phyloP scores from a whole-genome alignment of 306 rosid genomes.

The Sesbania bispinosa region DNA sequence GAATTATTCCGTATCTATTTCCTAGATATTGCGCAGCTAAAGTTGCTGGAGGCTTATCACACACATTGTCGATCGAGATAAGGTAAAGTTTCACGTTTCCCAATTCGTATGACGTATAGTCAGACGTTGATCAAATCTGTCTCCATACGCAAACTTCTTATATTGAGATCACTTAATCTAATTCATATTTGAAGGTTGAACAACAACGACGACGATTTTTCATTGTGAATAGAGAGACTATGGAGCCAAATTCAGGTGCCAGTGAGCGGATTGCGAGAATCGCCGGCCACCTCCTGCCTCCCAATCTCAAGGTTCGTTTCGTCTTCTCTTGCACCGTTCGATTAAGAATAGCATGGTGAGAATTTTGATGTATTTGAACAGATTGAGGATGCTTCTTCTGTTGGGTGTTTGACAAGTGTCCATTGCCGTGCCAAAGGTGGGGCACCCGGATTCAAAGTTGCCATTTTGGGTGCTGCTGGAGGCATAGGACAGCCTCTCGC shows the following conservation, averaged over 20 bases:
- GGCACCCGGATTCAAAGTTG: constrained; percentile 77
- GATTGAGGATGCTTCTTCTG: constrained; percentile 46
- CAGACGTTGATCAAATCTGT: constrained; percentile 21
- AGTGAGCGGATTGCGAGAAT: constrained; percentile 60
- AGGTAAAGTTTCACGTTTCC: constrained; percentile 35
- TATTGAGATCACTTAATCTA: not conserved
- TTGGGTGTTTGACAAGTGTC: constrained; percentile 31
- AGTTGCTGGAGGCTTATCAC: too few species aligned
- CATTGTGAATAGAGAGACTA: not conserved
- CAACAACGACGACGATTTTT: not conserved
- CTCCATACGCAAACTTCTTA: not conserved
- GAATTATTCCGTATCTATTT: too few species aligned
- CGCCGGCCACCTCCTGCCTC: constrained; percentile 59
- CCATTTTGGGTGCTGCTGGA: constrained; percentile 88
- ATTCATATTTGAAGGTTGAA: not conserved
- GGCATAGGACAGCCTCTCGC: constrained; percentile 96
- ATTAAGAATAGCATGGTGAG: not conserved
- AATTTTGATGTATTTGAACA: constrained; percentile 7
- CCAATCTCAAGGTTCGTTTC: constrained; percentile 47
- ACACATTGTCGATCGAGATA: not conserved
- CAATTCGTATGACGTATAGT: constrained; percentile 10
- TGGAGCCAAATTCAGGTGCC: constrained; percentile 41
- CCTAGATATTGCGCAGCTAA: too few species aligned
- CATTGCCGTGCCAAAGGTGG: constrained; percentile 86
- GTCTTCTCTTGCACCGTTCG: not conserved